These are phyloP conservation scores for Artemisia argyi DNA, from an alignment of 129 eudicot species.

Conservation along the genomic window DNA sequence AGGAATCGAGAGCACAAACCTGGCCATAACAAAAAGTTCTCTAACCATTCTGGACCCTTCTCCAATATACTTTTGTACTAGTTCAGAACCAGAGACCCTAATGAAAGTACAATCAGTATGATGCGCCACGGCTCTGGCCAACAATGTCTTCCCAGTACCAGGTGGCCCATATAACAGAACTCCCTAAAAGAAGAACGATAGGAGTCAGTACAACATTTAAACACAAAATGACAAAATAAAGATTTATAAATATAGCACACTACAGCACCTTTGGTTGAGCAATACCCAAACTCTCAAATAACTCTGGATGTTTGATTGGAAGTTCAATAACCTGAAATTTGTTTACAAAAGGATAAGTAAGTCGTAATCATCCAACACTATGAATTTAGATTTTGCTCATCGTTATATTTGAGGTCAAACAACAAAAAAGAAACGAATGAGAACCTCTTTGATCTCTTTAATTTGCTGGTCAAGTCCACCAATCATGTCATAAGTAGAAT, in stretches of 20 bases:
- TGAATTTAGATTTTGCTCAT: no score
- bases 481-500: slow-evolving; percentile 93
- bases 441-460: slow-evolving; percentile 92
- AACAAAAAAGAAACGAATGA: neutral
- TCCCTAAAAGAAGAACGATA: slow-evolving; percentile 39
- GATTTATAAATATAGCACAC: neutral
- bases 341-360: neutral
- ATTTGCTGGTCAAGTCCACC: slow-evolving; percentile 97
- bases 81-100: slow-evolving; percentile 92
- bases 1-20: slow-evolving; percentile 41
- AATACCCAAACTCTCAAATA: slow-evolving; percentile 88
- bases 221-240: neutral
- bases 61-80: slow-evolving; percentile 91
- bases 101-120: slow-evolving; percentile 96
- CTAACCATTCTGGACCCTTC: slow-evolving; percentile 98
- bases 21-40: slow-evolving; percentile 97
- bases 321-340: slow-evolving; percentile 78
- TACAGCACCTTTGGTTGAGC: slow-evolving; percentile 89
- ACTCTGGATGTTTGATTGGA: slow-evolving; percentile 88
- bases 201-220: neutral
- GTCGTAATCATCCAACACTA: no score
- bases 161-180: slow-evolving; percentile 91
- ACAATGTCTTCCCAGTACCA: slow-evolving; percentile 81
- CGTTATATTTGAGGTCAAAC: no score
- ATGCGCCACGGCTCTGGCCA: slow-evolving; percentile 95